Evolutionary conservation across 1,139 yeast species (phyloP).

Genomic region (Debaryomycetaceae sp.): DNA sequence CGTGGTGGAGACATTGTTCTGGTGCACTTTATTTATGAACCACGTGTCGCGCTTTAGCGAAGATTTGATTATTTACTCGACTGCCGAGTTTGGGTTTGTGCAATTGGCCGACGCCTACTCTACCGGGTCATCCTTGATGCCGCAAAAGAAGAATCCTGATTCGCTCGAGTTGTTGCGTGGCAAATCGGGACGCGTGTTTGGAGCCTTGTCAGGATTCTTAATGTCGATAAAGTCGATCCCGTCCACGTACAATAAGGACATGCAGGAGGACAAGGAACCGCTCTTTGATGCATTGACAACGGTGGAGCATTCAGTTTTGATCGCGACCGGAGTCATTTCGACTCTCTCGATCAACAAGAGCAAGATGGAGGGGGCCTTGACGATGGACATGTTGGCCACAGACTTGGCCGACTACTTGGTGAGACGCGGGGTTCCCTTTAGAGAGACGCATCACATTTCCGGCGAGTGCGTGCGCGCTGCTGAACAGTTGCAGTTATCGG

Average conservation of each 20-base stretch:
- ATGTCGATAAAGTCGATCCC: slow-evolving; percentile 95
- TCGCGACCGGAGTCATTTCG: slow-evolving; percentile 93
- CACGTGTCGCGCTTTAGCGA: slow-evolving; percentile 91
- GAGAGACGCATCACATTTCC: slow-evolving; percentile 97
- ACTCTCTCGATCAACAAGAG: slow-evolving; percentile 64
- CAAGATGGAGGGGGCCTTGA: slow-evolving; percentile 76
- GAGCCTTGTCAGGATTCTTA: slow-evolving; percentile 87
- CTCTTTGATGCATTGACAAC: slow-evolving; percentile 83
- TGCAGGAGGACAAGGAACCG: slow-evolving; percentile 99
- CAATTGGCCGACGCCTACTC: slow-evolving; percentile 95
- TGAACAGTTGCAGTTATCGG: slow-evolving; percentile 63
- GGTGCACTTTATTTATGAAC: slow-evolving; percentile 94
- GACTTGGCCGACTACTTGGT: slow-evolving; percentile 96
- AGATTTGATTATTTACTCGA: slow-evolving; percentile 89
- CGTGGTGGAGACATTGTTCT: slow-evolving; percentile 91
- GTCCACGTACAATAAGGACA: slow-evolving; percentile 93
- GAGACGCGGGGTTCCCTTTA: slow-evolving; percentile 95
- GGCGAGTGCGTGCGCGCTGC: slow-evolving; percentile 95
- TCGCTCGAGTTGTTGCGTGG: slow-evolving; percentile 92
- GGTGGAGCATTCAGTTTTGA: slow-evolving; percentile 84
- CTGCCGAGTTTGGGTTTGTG: slow-evolving; percentile 93
- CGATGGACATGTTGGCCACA: slow-evolving; percentile 99
- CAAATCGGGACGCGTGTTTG: slow-evolving; percentile 94
- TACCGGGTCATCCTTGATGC: slow-evolving; percentile 97
- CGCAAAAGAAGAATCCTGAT: slow-evolving; percentile 98